Percentiles rank a stretch among this genome's conserved stretches.
Conservation (phyloP, 192 early-diverging fungal species). For the Coemansia sp. region DNA sequence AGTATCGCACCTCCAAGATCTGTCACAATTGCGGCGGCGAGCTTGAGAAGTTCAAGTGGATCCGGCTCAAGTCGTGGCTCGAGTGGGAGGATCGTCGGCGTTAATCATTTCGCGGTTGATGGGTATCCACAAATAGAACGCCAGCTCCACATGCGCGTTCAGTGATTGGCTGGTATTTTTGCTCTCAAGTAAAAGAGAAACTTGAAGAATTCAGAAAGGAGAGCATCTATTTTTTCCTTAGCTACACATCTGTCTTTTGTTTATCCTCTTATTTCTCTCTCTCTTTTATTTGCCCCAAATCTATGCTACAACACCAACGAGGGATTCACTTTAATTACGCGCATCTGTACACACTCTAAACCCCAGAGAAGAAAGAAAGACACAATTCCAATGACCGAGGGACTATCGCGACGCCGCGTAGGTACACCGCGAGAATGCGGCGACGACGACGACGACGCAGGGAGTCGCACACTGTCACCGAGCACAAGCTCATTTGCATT, state of each 20-base stretch:
- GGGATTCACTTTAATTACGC: neutral
- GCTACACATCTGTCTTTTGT: neutral
- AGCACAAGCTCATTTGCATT: neutral
- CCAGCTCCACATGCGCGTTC: neutral
- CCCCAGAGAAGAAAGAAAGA: neutral
- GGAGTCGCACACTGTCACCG: neutral
- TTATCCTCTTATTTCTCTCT: neutral
- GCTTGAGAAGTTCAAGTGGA: no score
- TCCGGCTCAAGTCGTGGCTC: no score
- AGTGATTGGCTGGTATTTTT: neutral
- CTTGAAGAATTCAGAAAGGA: neutral
- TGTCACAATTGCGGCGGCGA: no score
- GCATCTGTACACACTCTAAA: constrained; percentile 1
- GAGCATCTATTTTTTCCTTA: neutral
- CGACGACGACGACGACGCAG: constrained; percentile 10
- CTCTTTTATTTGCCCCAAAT: neutral
- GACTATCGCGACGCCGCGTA: constrained; percentile 48
- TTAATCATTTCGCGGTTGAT: no score
- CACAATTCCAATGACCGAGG: constrained; percentile 37
- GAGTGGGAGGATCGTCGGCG: no score
- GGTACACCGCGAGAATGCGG: constrained; percentile 37
- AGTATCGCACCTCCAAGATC: no score
- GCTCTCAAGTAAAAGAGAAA: no score
- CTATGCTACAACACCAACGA: neutral
- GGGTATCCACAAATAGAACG: neutral